A percentile compares a stretch with the other conserved stretches of the same genome.
These are phyloP conservation scores for Aspergillus candidus DNA, from an alignment of 2,329 filamentous ascomycete species.

Conservation along the genomic window DNA sequence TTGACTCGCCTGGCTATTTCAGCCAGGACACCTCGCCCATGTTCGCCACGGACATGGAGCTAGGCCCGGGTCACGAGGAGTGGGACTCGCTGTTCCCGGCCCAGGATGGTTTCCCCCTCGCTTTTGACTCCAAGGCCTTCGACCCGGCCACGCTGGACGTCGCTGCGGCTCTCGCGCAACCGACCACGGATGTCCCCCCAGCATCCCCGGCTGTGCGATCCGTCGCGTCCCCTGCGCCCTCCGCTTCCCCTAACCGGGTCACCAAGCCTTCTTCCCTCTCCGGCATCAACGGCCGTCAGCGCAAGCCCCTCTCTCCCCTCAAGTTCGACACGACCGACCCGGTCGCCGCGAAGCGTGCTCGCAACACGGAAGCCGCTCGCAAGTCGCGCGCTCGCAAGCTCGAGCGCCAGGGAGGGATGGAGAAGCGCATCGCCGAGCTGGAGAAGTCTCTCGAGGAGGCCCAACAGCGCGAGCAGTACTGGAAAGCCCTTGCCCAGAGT, in stretches of 20 bases:
- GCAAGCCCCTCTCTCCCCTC: slow-evolving; percentile 75
- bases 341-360: slow-evolving; percentile 83
- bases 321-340: slow-evolving; percentile 67
- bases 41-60: slow-evolving; percentile 55
- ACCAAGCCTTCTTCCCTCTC: slow-evolving; percentile 62
- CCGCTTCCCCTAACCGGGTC: slow-evolving; percentile 40
- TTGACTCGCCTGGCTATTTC: slow-evolving; percentile 66
- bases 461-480: slow-evolving; percentile 33
- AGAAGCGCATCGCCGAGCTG: slow-evolving; percentile 65
- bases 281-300: slow-evolving; percentile 67
- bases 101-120: slow-evolving; percentile 21
- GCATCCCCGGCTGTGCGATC: slow-evolving; percentile 25
- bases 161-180: slow-evolving; percentile 14
- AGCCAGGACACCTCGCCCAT: slow-evolving; percentile 73
- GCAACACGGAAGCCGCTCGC: slow-evolving; percentile 87
- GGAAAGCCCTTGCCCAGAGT: slow-evolving; percentile 29
- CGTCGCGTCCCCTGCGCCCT: slow-evolving; percentile 37
- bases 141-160: slow-evolving; percentile 32
- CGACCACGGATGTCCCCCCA: slow-evolving; percentile 13
- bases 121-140: slow-evolving; percentile 8
- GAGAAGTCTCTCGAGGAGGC: slow-evolving; percentile 42
- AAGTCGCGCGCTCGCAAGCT: slow-evolving; percentile 88
- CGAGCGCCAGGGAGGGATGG: slow-evolving; percentile 65
- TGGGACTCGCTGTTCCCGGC: slow-evolving; percentile 61
- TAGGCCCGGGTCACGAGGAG: slow-evolving; percentile 47